Evolutionary conservation across 2,329 filamentous ascomycete genomes (phyloP).

Genomic region (Colletotrichum ledebouriae): DNA sequence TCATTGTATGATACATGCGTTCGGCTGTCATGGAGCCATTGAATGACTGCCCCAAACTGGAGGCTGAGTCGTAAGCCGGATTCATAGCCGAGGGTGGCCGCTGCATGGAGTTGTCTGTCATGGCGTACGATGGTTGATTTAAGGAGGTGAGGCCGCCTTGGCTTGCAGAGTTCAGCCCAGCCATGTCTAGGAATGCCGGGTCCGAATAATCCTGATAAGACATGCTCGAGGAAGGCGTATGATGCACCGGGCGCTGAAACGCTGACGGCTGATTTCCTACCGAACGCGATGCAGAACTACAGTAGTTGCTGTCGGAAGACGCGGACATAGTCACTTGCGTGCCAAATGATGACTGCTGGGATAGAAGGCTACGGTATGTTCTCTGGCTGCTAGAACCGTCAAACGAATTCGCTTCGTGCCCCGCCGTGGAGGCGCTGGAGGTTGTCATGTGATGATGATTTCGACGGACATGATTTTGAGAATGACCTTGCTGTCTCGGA

Average conservation of each 20-base stretch:
- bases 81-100: slow-evolving; percentile 19
- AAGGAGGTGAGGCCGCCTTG: slow-evolving; percentile 20
- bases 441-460: slow-evolving; percentile 40
- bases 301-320: slow-evolving; percentile 13
- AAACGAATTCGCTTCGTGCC: slow-evolving; percentile 7
- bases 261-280: slow-evolving; percentile 15
- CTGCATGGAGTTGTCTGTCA: slow-evolving; percentile 20
- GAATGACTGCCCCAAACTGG: slow-evolving; percentile 23
- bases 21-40: slow-evolving; percentile 18
- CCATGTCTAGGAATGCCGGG: slow-evolving; percentile 32
- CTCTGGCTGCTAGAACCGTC: slow-evolving; percentile 2
- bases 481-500: neutral
- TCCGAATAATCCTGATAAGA: slow-evolving; percentile 35
- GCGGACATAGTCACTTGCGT: neutral
- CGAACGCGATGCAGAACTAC: neutral
- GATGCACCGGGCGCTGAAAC: slow-evolving; percentile 28
- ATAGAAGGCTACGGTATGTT: slow-evolving; percentile 13
- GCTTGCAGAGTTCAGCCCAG: slow-evolving; percentile 23
- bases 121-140: slow-evolving; percentile 21
- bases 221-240: slow-evolving; percentile 4
- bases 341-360: slow-evolving; percentile 25
- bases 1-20: slow-evolving; percentile 29
- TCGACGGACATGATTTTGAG: slow-evolving; percentile 12
- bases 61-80: slow-evolving; percentile 14
- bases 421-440: slow-evolving; percentile 5